Conservation (phyloP, 257 asterid genomes). For the Solanum arcanum region DNA sequence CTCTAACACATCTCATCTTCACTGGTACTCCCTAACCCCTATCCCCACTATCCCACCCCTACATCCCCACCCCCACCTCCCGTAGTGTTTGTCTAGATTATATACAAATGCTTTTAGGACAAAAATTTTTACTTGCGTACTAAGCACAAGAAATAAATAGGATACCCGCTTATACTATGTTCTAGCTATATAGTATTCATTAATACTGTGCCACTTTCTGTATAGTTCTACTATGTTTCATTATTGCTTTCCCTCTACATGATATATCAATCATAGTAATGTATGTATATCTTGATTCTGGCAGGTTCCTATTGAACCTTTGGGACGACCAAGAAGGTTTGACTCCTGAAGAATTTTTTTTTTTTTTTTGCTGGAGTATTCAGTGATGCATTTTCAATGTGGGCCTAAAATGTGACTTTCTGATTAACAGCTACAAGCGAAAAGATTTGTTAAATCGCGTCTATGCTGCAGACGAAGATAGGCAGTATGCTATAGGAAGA, state of each 20-base stretch:
- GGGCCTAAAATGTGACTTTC: background rate
- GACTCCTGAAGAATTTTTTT: background rate
- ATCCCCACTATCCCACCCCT: background rate
- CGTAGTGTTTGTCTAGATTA: background rate
- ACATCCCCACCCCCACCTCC: background rate
- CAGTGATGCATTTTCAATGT: slow-evolving; percentile 3
- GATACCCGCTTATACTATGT: background rate
- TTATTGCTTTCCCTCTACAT: background rate
- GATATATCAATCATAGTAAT: background rate
- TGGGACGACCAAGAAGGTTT: slow-evolving; percentile 40
- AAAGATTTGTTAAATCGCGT: slow-evolving; percentile 55
- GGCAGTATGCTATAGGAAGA: slow-evolving; percentile 18
- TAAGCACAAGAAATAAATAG: background rate
- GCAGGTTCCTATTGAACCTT: slow-evolving; percentile 42
- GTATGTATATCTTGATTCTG: slow-evolving; percentile 6
- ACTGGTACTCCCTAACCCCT: background rate
- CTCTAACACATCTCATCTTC: background rate
- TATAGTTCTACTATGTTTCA: background rate
- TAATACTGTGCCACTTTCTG: background rate
- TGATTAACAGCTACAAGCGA: slow-evolving; percentile 14
- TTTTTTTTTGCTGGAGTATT: background rate
- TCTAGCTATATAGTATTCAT: background rate
- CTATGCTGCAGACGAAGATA: slow-evolving; percentile 50
- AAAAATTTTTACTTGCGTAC: background rate
- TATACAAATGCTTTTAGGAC: background rate